Percentiles rank a stretch among this genome's conserved stretches.
Evolutionary conservation across 345 rosid genomes (phyloP).

Genomic region (Sonneratia alba): DNA sequence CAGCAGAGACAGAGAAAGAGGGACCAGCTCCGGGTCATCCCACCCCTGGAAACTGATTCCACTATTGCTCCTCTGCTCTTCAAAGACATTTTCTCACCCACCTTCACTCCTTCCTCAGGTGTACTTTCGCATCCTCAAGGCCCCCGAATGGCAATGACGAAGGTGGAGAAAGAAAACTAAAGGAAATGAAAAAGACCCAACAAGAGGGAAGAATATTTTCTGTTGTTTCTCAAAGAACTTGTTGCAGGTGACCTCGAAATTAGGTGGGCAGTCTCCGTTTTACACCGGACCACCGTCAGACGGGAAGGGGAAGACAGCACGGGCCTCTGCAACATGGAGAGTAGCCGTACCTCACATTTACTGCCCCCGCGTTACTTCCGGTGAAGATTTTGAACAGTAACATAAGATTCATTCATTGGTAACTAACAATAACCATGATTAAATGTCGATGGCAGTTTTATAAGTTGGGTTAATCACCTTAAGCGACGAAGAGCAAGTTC

Average conservation of each 20-base stretch:
- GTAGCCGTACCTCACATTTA: too few species aligned
- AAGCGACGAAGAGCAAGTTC: too few species aligned
- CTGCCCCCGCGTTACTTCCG: too few species aligned
- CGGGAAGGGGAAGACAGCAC: background rate
- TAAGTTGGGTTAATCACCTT: too few species aligned
- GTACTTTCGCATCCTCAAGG: background rate
- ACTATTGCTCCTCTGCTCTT: conserved; percentile 43
- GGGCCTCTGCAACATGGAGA: too few species aligned
- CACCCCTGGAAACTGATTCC: conserved; percentile 26
- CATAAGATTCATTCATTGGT: too few species aligned
- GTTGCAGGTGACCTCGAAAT: background rate
- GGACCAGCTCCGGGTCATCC: conserved; percentile 40
- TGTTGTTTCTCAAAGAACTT: background rate
- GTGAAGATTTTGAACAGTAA: too few species aligned
- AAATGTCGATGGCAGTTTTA: too few species aligned
- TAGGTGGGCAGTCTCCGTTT: background rate
- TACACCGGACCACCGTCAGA: background rate
- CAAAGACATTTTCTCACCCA: conserved; percentile 33
- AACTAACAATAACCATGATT: too few species aligned
- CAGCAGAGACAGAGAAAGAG: conserved; percentile 54
- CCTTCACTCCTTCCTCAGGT: background rate
- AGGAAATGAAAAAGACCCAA: conserved; percentile 1
- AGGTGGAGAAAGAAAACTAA: background rate
- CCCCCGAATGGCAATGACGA: conserved; percentile 1
- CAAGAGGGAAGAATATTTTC: conserved; percentile 4